Evolutionary conservation across 2,329 filamentous ascomycete genomes (phyloP).

Genomic region (Aspergillus novoparasiticus): DNA sequence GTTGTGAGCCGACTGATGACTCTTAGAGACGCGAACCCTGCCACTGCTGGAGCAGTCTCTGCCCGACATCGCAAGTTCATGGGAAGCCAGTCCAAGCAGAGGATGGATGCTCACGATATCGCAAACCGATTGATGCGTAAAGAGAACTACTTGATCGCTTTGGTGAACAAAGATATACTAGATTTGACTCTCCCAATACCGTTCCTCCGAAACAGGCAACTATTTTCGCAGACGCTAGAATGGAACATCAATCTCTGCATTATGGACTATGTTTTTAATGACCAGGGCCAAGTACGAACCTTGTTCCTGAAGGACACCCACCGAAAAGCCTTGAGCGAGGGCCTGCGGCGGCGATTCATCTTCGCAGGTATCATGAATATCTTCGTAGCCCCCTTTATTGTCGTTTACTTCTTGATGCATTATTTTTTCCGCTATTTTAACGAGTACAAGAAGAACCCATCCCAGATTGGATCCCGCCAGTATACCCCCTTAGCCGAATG

Average conservation of each 20-base stretch:
- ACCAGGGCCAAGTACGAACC: constrained; percentile 81
- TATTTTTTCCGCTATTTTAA: constrained; percentile 97
- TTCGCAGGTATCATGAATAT: constrained; percentile 86
- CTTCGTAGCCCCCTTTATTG: constrained; percentile 80
- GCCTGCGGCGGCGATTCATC: constrained; percentile 74
- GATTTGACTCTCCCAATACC: constrained; percentile 85
- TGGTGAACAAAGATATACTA: constrained; percentile 95
- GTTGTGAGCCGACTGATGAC: constrained; percentile 84
- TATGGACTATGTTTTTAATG: constrained; percentile 91
- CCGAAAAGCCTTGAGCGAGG: constrained; percentile 75
- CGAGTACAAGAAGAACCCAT: constrained; percentile 93
- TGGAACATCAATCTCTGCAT: constrained; percentile 92
- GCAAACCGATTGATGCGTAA: constrained; percentile 95
- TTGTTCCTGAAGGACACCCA: constrained; percentile 84
- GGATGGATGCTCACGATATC: constrained; percentile 94
- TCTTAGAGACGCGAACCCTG: constrained; percentile 81
- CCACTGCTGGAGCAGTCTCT: constrained; percentile 68
- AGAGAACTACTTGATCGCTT: constrained; percentile 94
- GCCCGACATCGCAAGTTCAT: constrained; percentile 63
- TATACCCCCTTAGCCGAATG: constrained; percentile 94
- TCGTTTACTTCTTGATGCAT: constrained; percentile 82
- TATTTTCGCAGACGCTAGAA: constrained; percentile 87
- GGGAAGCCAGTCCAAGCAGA: constrained; percentile 86
- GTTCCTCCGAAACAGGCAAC: constrained; percentile 74
- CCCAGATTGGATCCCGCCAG: constrained; percentile 80